Percentiles rank a stretch among this genome's conserved stretches.
These are phyloP conservation scores for Emmonsiellopsis sp. DNA, from an alignment of 2,329 filamentous ascomycete genomes.

Conservation along the genomic window DNA sequence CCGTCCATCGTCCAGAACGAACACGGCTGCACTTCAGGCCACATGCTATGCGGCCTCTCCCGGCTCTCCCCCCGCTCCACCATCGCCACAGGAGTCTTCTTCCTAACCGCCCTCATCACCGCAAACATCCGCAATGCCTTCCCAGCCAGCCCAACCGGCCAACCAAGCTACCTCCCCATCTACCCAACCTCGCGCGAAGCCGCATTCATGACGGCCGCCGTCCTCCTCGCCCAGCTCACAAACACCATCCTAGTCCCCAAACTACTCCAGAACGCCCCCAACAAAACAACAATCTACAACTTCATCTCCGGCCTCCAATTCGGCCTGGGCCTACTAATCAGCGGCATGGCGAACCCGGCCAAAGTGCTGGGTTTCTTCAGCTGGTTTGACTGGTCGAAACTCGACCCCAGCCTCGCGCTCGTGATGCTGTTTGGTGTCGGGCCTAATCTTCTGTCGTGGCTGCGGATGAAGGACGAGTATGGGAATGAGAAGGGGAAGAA, in stretches of 20 bases:
- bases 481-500: constrained; percentile 15
- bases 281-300: constrained; percentile 28
- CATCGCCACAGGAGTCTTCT: constrained; percentile 38
- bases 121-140: constrained; percentile 28
- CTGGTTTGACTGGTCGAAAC: constrained; percentile 32
- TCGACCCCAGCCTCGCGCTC: constrained; percentile 42
- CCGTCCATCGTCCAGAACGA: constrained; percentile 25
- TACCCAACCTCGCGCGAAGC: constrained; percentile 31
- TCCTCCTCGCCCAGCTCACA: constrained; percentile 20
- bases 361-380: constrained; percentile 45
- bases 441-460: constrained; percentile 33
- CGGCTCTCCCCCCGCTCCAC: constrained; percentile 41
- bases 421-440: constrained; percentile 42
- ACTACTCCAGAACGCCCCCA: constrained; percentile 18
- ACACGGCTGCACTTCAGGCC: constrained; percentile 45
- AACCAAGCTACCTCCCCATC: constrained; percentile 39
- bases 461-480: constrained; percentile 20
- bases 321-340: constrained; percentile 42
- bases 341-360: constrained; percentile 41
- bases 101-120: constrained; percentile 34
- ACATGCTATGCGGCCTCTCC: constrained; percentile 46
- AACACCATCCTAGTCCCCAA: constrained; percentile 27
- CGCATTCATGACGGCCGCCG: constrained; percentile 24
- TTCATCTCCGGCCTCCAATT: constrained; percentile 42
- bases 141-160: constrained; percentile 25